phyloP scores from a whole-genome alignment of 257 asterid genomes.

The Fraxinus anomala region DNA sequence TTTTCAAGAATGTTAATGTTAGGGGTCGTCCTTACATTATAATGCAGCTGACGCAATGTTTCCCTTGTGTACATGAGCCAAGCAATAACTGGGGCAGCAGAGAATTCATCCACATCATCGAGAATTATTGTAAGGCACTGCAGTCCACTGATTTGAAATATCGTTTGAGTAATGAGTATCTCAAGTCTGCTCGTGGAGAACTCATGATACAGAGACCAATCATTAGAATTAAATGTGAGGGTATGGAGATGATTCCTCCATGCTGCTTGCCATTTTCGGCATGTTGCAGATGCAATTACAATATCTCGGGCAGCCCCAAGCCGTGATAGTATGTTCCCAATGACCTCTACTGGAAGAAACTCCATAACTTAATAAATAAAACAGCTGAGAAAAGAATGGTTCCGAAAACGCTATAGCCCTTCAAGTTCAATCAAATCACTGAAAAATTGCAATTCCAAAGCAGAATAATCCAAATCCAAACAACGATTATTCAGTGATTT shows the following conservation, averaged over 20 bases:
- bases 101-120: conserved; percentile 85
- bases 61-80: conserved; percentile 92
- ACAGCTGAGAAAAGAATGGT: conserved; percentile 17
- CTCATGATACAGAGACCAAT: conserved; percentile 81
- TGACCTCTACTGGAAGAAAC: conserved; percentile 85
- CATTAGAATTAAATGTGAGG: conserved; percentile 68
- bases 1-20: conserved; percentile 79
- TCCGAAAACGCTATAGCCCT: conserved; percentile 28
- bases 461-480: conserved; percentile 29
- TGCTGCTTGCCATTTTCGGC: conserved; percentile 83
- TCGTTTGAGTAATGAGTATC: conserved; percentile 76
- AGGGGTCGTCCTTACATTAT: conserved; percentile 76
- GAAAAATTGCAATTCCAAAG: conserved; percentile 20
- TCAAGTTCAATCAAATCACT: conserved; percentile 29
- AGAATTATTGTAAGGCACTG: conserved; percentile 66
- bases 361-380: conserved; percentile 52
- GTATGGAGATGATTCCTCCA: conserved; percentile 80
- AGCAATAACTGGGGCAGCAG: conserved; percentile 81
- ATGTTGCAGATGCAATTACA: conserved; percentile 82
- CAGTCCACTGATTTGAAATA: conserved; percentile 72
- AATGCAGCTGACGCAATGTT: conserved; percentile 71
- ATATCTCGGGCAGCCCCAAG: conserved; percentile 86
- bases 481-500: conserved; percentile 20
- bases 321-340: conserved; percentile 77
- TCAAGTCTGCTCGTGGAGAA: conserved; percentile 62